phyloP scores from a whole-genome alignment of 2,329 filamentous ascomycete genomes.

The Colletotrichum theobromicola region DNA sequence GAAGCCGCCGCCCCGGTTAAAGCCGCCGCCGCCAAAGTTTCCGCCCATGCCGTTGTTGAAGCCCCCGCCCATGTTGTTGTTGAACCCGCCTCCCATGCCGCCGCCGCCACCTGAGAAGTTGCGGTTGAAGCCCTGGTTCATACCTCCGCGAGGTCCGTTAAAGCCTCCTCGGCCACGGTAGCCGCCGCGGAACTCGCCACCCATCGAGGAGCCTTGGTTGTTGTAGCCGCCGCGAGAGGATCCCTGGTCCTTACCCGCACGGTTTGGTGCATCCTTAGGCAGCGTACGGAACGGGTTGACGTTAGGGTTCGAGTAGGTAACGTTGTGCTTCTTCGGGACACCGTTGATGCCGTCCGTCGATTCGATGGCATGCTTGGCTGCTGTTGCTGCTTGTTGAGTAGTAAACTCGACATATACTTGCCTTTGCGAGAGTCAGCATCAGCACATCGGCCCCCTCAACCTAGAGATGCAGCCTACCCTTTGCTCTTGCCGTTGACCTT shows the following conservation, averaged over 20 bases:
- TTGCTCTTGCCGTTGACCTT: slow-evolving; percentile 99
- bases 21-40: slow-evolving; percentile 48
- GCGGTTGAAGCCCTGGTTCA: slow-evolving; percentile 50
- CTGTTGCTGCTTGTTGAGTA: slow-evolving; percentile 83
- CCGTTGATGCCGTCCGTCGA: slow-evolving; percentile 58
- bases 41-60: slow-evolving; percentile 59
- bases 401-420: slow-evolving; percentile 86
- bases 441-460: not conserved
- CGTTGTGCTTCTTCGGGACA: slow-evolving; percentile 72
- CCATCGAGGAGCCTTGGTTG: slow-evolving; percentile 48
- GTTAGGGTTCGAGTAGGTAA: slow-evolving; percentile 77
- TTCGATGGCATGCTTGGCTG: slow-evolving; percentile 83
- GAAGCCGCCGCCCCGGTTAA: slow-evolving; percentile 52
- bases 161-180: slow-evolving; percentile 57
- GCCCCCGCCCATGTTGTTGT: slow-evolving; percentile 45
- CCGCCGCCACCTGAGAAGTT: slow-evolving; percentile 35
- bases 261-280: slow-evolving; percentile 83
- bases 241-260: slow-evolving; percentile 68
- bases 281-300: slow-evolving; percentile 90
- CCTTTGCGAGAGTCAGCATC: slow-evolving; percentile 36
- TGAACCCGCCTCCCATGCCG: slow-evolving; percentile 47
- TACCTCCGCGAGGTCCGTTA: slow-evolving; percentile 50
- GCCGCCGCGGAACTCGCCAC: slow-evolving; percentile 51
- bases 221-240: slow-evolving; percentile 57
- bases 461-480: slow-evolving; percentile 62